Percentiles rank a stretch among this genome's conserved stretches.
Evolutionary conservation across 176 grass and related monocot genomes (phyloP).

Genomic region (Avena eriantha): DNA sequence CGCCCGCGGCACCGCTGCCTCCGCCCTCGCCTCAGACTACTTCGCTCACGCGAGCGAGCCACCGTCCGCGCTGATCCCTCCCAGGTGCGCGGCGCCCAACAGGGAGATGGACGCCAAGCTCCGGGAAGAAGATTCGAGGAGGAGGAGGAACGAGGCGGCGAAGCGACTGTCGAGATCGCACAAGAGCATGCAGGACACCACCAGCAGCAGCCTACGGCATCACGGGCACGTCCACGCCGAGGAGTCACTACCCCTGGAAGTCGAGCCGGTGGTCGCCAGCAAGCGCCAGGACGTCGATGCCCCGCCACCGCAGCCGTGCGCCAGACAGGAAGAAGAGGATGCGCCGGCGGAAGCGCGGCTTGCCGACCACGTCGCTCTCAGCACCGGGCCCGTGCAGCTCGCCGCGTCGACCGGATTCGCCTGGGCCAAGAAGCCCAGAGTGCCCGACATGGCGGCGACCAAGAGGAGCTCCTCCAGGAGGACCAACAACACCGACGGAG

Average conservation of each 20-base stretch:
- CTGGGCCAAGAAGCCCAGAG: constrained; percentile 67
- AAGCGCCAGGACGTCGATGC: constrained; percentile 33
- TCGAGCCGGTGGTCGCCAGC: constrained; percentile 39
- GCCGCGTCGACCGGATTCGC: constrained; percentile 64
- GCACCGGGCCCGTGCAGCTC: constrained; percentile 51
- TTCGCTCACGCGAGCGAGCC: constrained; percentile 68
- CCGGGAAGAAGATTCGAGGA: constrained; percentile 62
- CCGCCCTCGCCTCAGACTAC: constrained; percentile 77
- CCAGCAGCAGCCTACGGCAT: constrained; percentile 30
- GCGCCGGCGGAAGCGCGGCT: not conserved
- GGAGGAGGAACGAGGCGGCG: constrained; percentile 50
- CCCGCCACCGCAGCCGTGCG: not conserved
- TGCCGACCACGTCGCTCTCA: constrained; percentile 31
- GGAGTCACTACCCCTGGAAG: constrained; percentile 49
- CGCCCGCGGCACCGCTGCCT: constrained; percentile 66
- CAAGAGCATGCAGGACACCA: constrained; percentile 58
- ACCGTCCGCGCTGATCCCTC: constrained; percentile 60
- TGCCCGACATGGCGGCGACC: constrained; percentile 1
- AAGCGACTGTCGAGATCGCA: constrained; percentile 41
- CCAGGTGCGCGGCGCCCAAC: constrained; percentile 80
- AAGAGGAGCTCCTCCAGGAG: constrained; percentile 46
- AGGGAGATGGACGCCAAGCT: constrained; percentile 93
- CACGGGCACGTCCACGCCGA: constrained; percentile 52
- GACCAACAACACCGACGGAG: not conserved
- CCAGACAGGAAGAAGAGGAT: constrained; percentile 48